Percentiles rank a stretch among this genome's conserved stretches.
Evolutionary conservation across 2,329 filamentous ascomycete genomes (phyloP).

Genomic region (Trichoderma citrinoviride): DNA sequence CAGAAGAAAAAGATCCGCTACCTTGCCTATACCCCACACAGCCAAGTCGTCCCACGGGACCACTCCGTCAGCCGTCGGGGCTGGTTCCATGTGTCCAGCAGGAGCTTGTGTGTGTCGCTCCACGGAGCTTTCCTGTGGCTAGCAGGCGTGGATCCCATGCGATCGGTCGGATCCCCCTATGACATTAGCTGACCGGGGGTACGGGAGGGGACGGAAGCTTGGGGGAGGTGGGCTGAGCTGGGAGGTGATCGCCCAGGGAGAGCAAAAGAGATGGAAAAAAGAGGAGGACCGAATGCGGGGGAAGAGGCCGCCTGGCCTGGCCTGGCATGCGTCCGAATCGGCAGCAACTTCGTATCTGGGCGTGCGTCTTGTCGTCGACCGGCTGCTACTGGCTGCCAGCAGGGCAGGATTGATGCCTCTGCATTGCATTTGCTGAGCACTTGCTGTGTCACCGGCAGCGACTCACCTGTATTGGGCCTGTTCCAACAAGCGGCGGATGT

Average conservation of each 20-base stretch:
- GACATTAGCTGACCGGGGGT: slow-evolving; percentile 16
- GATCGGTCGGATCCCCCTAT: slow-evolving; percentile 21
- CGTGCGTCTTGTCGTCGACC: background rate
- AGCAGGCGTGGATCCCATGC: slow-evolving; percentile 22
- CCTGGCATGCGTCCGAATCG: background rate
- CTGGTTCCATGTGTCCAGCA: slow-evolving; percentile 9
- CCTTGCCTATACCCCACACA: slow-evolving; percentile 16
- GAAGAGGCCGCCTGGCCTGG: background rate
- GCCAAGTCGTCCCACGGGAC: slow-evolving; percentile 13
- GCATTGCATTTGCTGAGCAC: background rate
- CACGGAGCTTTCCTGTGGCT: slow-evolving; percentile 18
- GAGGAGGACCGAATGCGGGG: slow-evolving; percentile 13
- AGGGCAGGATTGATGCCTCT: background rate
- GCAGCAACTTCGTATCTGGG: slow-evolving; percentile 2
- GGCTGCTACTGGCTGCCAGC: background rate
- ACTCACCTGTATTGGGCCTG: background rate
- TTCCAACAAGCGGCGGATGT: slow-evolving; percentile 6
- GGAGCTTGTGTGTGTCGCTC: slow-evolving; percentile 6
- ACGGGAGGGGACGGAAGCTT: slow-evolving; percentile 23
- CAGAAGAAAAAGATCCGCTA: background rate
- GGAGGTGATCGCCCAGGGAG: slow-evolving; percentile 16
- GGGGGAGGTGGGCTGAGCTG: slow-evolving; percentile 21
- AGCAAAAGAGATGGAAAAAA: background rate
- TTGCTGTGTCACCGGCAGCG: background rate
- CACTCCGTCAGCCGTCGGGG: slow-evolving; percentile 15